Conservation (phyloP, 1,139 yeast species). For the Debaryomycetaceae sp. region DNA sequence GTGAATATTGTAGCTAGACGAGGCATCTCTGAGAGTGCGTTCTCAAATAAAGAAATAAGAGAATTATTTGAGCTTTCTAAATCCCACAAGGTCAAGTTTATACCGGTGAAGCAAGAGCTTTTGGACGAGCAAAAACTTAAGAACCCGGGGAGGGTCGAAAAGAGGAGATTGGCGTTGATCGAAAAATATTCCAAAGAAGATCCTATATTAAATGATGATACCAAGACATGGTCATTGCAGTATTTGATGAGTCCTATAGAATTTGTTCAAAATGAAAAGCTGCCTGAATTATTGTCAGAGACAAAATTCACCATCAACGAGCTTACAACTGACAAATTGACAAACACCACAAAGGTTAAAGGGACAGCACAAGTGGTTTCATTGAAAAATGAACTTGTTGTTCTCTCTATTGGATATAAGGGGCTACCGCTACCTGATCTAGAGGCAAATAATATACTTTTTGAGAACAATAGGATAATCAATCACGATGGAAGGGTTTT, state of each 20-base stretch:
- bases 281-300: conserved; percentile 37
- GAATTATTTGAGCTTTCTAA: conserved; percentile 67
- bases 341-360: conserved; percentile 32
- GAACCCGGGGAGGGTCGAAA: conserved; percentile 58
- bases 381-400: conserved; percentile 61
- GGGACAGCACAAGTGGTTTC: conserved; percentile 38
- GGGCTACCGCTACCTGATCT: conserved; percentile 64
- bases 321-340: conserved; percentile 31
- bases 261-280: conserved; percentile 33
- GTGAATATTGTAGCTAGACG: conserved; percentile 82
- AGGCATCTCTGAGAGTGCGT: conserved; percentile 80
- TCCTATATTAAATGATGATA: conserved; percentile 18
- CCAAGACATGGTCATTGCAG: conserved; percentile 63
- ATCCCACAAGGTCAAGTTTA: conserved; percentile 50
- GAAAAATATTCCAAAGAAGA: conserved; percentile 44
- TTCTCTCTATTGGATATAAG: conserved; percentile 81
- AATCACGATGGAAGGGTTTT: conserved; percentile 62
- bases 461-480: conserved; percentile 58
- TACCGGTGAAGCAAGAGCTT: conserved; percentile 46
- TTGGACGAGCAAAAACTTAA: conserved; percentile 40
- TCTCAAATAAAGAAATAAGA: conserved; percentile 87
- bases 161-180: conserved; percentile 64
- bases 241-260: conserved; percentile 67
- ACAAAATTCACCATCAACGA: conserved; percentile 48
- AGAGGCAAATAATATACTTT: conserved; percentile 49